Evolutionary conservation across 768 basidiomycete genomes (phyloP), one percentile per base, ranked within the genome.

Genomic region (Termitomyces sp.): DNA sequence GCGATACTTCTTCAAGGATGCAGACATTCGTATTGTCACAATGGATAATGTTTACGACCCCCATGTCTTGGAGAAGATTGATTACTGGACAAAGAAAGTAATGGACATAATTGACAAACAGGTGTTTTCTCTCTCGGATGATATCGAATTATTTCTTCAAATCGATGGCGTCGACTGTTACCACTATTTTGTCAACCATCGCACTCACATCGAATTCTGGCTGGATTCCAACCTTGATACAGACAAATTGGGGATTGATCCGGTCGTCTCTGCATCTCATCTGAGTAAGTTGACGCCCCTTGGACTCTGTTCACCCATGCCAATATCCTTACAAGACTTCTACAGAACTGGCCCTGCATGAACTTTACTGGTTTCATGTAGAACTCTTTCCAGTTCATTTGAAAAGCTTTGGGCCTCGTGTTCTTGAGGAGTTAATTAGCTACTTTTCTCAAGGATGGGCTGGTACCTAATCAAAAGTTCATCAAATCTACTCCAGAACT

Each of bases 361-460:
- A 78, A 28, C 71, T 83, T 13, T 89, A 85, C 60, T 89, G 87
- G 88, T 66, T 66, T 2, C 88, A 90, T 63, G 70, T 87, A n/a
- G 86, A 89, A 65, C 81, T 75, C 61, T 88, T 85, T 68, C 86
- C 84, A 0, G 84, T 82, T 74, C 88, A 89, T 64, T 63, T 77
- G 15, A 66, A 69, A 13, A 69, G 74, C 3, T 67, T 85, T 6
- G 67, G 71, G 7, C 64, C 64, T n/a, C 59, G 68, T 20, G 65
- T 69, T 4, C 63, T 85, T 16, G 78, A 82, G 16, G 80, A 85
- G 20, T 74, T 86, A 7, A 79, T 81, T 54, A 73, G 77, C 48
- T 73, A 85, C 1, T 79, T 88, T 49, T 76, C 81, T 36, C 86
- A 89, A 67, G 84, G 77, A 1, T 75, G 77, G 65, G 80, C 78